Base-by-base conservation (phyloP, 2,329 filamentous ascomycete genomes). In the Capronia coronata region DNA sequence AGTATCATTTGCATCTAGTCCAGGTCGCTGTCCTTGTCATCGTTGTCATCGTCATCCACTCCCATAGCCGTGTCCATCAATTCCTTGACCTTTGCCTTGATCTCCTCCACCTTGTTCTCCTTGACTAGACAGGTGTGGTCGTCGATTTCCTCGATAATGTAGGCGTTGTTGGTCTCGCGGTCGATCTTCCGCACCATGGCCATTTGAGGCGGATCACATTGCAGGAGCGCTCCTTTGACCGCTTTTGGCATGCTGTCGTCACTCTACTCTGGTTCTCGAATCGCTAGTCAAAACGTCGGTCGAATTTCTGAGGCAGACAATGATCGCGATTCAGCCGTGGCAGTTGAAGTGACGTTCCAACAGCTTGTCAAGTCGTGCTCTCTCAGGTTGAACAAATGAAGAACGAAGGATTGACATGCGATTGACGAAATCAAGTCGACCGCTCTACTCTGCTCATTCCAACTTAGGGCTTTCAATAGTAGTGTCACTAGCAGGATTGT, bases 201-300 rank as follows among this genome's bases (percentile, higher is more conserved):
- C 59, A 62, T 62, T 42, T 62, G 59, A 27, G 59, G 59, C 23
- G 59, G 59, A 41, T 62, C 59, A 46, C 59, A 62, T 49, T 62
- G 59, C 18, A 62, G 52, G 27, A 62, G 54, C 6, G 57, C 57
- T 45, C 59, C 59, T 48, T 57, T 61, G 30, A 56, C 43, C 23
- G 59, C 59, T 52, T 57, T 58, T 9, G 59, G 59, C 59, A 61
- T 61, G 7, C 27, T 50, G 5, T 16, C 27, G 2, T 19, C 14
- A 18, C 14, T n/a, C n/a, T n/a, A n/a, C n/a, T n/a, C n/a, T n/a
- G n/a, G n/a, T n/a, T n/a, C n/a, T n/a, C n/a, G n/a, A n/a, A n/a
- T n/a, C n/a, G n/a, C n/a, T n/a, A n/a, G n/a, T n/a, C n/a, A n/a
- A n/a, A n/a, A n/a, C n/a, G n/a, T n/a, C n/a, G n/a, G n/a, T n/a